Conservation (phyloP, 2,329 filamentous ascomycete species). For the Zasmidium angulare region DNA sequence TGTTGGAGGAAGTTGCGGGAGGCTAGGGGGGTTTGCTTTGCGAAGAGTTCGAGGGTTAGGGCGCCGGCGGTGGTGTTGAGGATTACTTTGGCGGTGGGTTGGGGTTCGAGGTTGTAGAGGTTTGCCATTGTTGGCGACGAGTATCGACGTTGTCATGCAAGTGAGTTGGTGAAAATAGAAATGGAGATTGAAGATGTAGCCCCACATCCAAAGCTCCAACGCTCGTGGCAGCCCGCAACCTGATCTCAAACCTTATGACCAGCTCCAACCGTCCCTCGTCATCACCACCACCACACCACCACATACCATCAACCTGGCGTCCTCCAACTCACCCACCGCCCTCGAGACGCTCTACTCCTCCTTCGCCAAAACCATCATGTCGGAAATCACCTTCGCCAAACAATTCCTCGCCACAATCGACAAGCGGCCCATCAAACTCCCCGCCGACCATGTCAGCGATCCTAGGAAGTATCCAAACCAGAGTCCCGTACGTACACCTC, state of each 20-base stretch:
- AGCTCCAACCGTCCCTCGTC: not conserved
- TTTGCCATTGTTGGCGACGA: slow-evolving; percentile 65
- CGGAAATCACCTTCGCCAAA: slow-evolving; percentile 64
- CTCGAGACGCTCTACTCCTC: slow-evolving; percentile 27
- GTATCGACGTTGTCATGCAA: not conserved
- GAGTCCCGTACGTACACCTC: slow-evolving; percentile 67
- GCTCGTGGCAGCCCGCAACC: not conserved
- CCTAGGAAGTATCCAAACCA: slow-evolving; percentile 73
- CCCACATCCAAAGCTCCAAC: not conserved
- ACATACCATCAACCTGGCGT: slow-evolving; percentile 9
- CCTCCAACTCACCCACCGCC: slow-evolving; percentile 1
- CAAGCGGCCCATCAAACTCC: slow-evolving; percentile 74
- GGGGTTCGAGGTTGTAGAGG: slow-evolving; percentile 91
- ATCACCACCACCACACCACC: slow-evolving; percentile 1
- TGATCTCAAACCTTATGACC: not conserved
- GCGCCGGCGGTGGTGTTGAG: slow-evolving; percentile 89
- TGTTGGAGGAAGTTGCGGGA: slow-evolving; percentile 95
- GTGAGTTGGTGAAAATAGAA: not conserved
- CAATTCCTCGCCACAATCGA: slow-evolving; percentile 79
- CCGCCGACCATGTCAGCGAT: slow-evolving; percentile 88
- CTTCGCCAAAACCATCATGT: slow-evolving; percentile 63
- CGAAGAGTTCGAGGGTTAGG: slow-evolving; percentile 88
- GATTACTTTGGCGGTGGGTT: slow-evolving; percentile 87
- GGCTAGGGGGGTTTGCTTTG: slow-evolving; percentile 86
- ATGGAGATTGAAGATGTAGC: not conserved